Evolutionary conservation across 2,329 filamentous ascomycete species (phyloP), one percentile per base, ranked within the genome.

Genomic region (Trichothecium sympodiale): DNA sequence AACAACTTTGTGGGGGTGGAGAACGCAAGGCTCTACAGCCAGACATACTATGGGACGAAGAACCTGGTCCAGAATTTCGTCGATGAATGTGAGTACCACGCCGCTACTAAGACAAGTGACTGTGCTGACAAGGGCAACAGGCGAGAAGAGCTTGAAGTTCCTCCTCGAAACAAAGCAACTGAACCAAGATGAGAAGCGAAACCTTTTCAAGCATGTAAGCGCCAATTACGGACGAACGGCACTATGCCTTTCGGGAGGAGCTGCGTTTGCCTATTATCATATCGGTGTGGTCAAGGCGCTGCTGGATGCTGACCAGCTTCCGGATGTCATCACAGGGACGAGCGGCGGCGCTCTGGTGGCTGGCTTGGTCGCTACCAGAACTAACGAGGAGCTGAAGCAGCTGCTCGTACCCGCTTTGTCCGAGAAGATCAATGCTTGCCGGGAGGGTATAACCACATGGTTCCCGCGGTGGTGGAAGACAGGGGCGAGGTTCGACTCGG

Each of bases 21-120:
- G 57, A 96, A 94, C 49, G 78, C 89, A 8, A 74, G 86, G 37
- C 62, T 98, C n/a, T 98, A 98, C 56, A 94, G 85, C 49, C 88
- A 96, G 61, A 94, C 89, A 3, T 98, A 98, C 54, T 94, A 87
- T 48, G 91, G 91, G 23, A 96, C 91, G n/a, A 98, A 98, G 59
- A 77, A 91, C 41, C 60, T 95, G 44, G 84, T 94, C 20, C 91
- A 96, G 58, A 78, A 80, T 37, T 96, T 89, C 51, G 65, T 94
- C 31, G 85, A 95, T 41, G 88, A 96, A 60, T 69, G 77, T 79
- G 57, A 49, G 65, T 51, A 25, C 33, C 9, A 10, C 13, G 4
- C 15, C 4, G 5, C n/a, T 48, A 25, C 10, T 17, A 13, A 17
- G 14, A 25, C 2, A n/a, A 16, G 14, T 12, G n/a, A 33, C 7